A percentile compares a stretch with the other conserved stretches of the same genome.
Evolutionary conservation across 345 rosid genomes (phyloP).

Genomic region (Eucalyptus fibrosa): DNA sequence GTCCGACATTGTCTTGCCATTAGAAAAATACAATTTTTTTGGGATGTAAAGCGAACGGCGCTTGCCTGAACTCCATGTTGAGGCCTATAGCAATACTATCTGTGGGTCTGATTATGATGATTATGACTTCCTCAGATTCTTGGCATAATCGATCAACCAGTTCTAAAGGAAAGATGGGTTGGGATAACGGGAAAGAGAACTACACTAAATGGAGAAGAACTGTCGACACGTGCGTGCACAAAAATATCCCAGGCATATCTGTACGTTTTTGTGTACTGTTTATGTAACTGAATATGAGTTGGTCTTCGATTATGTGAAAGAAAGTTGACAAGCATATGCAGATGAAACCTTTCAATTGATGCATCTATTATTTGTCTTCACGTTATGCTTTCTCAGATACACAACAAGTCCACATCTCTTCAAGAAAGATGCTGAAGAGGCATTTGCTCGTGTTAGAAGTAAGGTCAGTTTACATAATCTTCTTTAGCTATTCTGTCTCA

Average conservation of each 20-base stretch:
- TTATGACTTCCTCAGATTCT: constrained; percentile 46
- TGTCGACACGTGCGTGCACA: constrained; percentile 59
- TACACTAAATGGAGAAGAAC: constrained; percentile 61
- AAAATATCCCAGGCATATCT: constrained; percentile 70
- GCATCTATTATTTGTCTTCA: not conserved
- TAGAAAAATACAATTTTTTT: not conserved
- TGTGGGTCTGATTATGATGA: not conserved
- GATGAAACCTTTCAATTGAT: not conserved
- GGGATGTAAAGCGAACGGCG: not conserved
- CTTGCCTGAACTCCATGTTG: not conserved
- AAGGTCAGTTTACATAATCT: constrained; percentile 29
- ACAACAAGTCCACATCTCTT: constrained; percentile 97
- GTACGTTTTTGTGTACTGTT: constrained; percentile 31
- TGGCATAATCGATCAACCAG: constrained; percentile 86
- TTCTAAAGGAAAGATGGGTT: constrained; percentile 84
- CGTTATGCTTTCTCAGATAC: constrained; percentile 34
- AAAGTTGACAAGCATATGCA: not conserved
- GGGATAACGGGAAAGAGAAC: constrained; percentile 74
- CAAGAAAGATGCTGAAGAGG: constrained; percentile 62
- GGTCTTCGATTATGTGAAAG: not conserved
- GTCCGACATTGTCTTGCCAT: not conserved
- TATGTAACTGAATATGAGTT: not conserved
- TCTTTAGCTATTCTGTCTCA: not conserved
- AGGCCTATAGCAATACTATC: not conserved
- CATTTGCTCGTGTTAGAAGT: constrained; percentile 70